Percentiles rank a stretch among this genome's conserved stretches.
Evolutionary conservation across 768 basidiomycete species (phyloP).

Genomic region (Mycena latifolia): DNA sequence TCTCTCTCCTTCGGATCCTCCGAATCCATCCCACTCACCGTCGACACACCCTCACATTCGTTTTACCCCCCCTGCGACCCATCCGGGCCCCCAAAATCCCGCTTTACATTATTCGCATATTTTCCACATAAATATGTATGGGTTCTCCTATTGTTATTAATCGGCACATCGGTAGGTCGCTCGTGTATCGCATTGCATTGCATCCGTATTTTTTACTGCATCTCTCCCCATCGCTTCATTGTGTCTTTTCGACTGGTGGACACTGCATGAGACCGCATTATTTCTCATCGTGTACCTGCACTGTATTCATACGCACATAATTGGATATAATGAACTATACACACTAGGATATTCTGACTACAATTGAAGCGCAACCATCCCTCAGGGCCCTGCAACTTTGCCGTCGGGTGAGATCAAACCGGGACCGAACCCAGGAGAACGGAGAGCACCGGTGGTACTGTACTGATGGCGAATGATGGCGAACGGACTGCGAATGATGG

Average conservation of each 20-base stretch:
- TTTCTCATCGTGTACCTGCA: constrained; percentile 25
- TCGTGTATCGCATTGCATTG: constrained; percentile 24
- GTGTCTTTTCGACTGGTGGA: constrained; percentile 21
- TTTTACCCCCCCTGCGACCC: neutral
- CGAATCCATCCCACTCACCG: no score
- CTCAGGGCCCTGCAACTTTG: no score
- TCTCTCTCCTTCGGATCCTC: neutral
- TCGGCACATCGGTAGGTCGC: constrained; percentile 11
- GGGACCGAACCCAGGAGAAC: no score
- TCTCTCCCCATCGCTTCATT: neutral
- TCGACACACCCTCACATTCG: constrained; percentile 17
- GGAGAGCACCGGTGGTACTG: no score
- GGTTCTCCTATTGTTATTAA: constrained; percentile 22
- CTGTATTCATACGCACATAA: constrained; percentile 35
- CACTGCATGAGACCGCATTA: constrained; percentile 1
- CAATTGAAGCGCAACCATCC: no score
- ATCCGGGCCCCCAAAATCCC: neutral
- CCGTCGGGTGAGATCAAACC: no score
- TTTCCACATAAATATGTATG: constrained; percentile 12
- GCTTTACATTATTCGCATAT: constrained; percentile 17
- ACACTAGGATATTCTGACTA: no score
- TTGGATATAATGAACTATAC: constrained; percentile 13
- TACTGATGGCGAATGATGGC: no score
- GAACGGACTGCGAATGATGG: no score
- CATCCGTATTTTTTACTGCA: constrained; percentile 4